phyloP scores from a whole-genome alignment of 2,329 filamentous ascomycete genomes.

The Alternaria alternata region DNA sequence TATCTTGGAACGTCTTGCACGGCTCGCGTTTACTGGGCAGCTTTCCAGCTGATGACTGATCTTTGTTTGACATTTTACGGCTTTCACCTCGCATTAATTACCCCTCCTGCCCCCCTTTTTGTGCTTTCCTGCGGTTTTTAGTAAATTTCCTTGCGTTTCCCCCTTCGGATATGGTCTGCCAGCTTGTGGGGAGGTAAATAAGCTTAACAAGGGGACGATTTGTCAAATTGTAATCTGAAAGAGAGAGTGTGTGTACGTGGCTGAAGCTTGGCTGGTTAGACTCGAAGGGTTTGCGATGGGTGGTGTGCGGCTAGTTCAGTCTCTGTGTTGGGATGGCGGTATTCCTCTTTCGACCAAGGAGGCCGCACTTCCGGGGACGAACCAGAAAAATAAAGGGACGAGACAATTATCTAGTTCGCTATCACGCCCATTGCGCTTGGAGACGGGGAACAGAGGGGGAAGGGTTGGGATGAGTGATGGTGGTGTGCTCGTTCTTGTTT shows the following conservation, averaged over 20 bases:
- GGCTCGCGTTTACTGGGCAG: slow-evolving; percentile 35
- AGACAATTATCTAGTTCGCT: slow-evolving; percentile 30
- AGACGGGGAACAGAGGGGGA: slow-evolving; percentile 12
- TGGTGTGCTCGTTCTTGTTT: slow-evolving; percentile 15
- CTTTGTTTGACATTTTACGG: slow-evolving; percentile 39
- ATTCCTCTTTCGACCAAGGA: slow-evolving; percentile 17
- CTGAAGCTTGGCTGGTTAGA: slow-evolving; percentile 32
- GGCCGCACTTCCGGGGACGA: slow-evolving; percentile 44
- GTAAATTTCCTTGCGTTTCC: slow-evolving; percentile 43
- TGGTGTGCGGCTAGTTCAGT: slow-evolving; percentile 30
- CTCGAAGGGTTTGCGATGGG: slow-evolving; percentile 21
- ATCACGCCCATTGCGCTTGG: slow-evolving; percentile 28
- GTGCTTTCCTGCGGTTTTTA: slow-evolving; percentile 37
- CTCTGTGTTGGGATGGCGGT: slow-evolving; percentile 9
- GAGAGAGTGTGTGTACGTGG: slow-evolving; percentile 19
- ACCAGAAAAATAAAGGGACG: slow-evolving; percentile 13
- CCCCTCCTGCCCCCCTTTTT: slow-evolving; percentile 34
- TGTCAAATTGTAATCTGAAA: slow-evolving; percentile 44
- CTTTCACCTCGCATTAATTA: slow-evolving; percentile 44
- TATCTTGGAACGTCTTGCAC: slow-evolving; percentile 34
- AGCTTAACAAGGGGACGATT: slow-evolving; percentile 48
- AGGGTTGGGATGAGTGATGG: slow-evolving; percentile 12
- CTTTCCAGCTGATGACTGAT: slow-evolving; percentile 39
- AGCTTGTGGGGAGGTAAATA: slow-evolving; percentile 52
- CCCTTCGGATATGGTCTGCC: slow-evolving; percentile 51